Evolutionary conservation across 2,329 filamentous ascomycete genomes (phyloP).

Genomic region (Phoma sp.): DNA sequence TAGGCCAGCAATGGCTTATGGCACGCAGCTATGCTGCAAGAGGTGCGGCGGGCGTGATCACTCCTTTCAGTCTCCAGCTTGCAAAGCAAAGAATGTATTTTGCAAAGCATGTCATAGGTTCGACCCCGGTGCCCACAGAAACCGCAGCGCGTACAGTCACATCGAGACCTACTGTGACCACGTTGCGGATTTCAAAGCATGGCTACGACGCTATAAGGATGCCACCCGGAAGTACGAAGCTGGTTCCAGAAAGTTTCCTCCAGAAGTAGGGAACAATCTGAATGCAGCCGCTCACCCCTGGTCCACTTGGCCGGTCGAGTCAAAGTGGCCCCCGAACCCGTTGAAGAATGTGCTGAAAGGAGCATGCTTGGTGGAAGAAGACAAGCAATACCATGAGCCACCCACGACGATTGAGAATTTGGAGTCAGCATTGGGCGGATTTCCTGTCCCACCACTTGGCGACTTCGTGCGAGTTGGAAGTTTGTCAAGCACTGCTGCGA

Average conservation of each 20-base stretch:
- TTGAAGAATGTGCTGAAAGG: too few relatives aligned
- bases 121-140: neutral
- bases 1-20: constrained; percentile 3
- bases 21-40: constrained; percentile 14
- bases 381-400: too few relatives aligned
- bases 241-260: neutral
- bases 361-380: too few relatives aligned
- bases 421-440: too few relatives aligned
- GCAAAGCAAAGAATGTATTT: neutral
- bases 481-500: too few relatives aligned
- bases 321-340: too few relatives aligned
- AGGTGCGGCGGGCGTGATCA: constrained; percentile 24
- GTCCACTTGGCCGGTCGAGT: constrained; percentile 2
- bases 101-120: constrained; percentile 18
- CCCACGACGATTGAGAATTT: too few relatives aligned
- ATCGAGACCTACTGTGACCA: constrained; percentile 9
- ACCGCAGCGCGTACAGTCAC: constrained; percentile 1
- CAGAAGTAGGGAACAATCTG: neutral
- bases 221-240: neutral
- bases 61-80: neutral
- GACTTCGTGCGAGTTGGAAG: too few relatives aligned
- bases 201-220: constrained; percentile 9
- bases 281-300: constrained; percentile 1
- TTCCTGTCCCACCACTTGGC: too few relatives aligned
- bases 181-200: constrained; percentile 9